These are phyloP conservation scores for Kwoniella sp. DNA, from an alignment of 768 basidiomycete genomes.

Conservation along the genomic window DNA sequence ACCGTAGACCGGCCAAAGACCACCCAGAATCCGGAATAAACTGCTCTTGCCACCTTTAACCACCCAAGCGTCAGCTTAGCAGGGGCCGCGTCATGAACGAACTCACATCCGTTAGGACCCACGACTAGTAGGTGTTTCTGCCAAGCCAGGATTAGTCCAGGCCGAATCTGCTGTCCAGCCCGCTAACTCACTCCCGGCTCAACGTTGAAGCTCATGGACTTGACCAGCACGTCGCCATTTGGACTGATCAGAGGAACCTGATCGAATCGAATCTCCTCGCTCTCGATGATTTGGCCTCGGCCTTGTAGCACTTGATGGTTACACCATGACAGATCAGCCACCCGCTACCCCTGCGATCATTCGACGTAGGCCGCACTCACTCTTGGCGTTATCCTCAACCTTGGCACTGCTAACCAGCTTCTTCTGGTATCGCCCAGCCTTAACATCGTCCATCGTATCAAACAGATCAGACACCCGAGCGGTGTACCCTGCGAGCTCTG, in stretches of 20 bases:
- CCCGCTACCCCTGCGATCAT: not conserved
- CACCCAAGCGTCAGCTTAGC: not conserved
- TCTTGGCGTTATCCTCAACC: slow-evolving; percentile 67
- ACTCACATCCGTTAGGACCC: slow-evolving; percentile 73
- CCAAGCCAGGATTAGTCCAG: not conserved
- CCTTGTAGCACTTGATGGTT: slow-evolving; percentile 74
- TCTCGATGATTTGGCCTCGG: slow-evolving; percentile 72
- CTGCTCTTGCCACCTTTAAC: slow-evolving; percentile 58
- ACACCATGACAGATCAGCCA: not conserved
- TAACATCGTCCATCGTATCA: slow-evolving; percentile 84
- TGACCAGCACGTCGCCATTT: slow-evolving; percentile 86
- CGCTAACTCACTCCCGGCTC: slow-evolving; percentile 66
- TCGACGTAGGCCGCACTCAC: slow-evolving; percentile 54
- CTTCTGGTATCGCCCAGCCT: slow-evolving; percentile 80
- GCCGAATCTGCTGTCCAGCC: not conserved
- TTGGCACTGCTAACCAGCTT: slow-evolving; percentile 70
- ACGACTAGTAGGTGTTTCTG: slow-evolving; percentile 89
- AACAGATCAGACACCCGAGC: slow-evolving; percentile 81
- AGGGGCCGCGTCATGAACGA: not conserved
- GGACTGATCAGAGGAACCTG: slow-evolving; percentile 93
- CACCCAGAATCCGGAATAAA: slow-evolving; percentile 91
- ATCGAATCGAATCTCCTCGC: slow-evolving; percentile 79
- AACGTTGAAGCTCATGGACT: slow-evolving; percentile 78
- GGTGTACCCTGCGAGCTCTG: slow-evolving; percentile 93
- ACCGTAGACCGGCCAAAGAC: slow-evolving; percentile 86